Base-by-base conservation (phyloP, 352 stramenopile genomes). In the Pilasporangium apinafurcum region DNA sequence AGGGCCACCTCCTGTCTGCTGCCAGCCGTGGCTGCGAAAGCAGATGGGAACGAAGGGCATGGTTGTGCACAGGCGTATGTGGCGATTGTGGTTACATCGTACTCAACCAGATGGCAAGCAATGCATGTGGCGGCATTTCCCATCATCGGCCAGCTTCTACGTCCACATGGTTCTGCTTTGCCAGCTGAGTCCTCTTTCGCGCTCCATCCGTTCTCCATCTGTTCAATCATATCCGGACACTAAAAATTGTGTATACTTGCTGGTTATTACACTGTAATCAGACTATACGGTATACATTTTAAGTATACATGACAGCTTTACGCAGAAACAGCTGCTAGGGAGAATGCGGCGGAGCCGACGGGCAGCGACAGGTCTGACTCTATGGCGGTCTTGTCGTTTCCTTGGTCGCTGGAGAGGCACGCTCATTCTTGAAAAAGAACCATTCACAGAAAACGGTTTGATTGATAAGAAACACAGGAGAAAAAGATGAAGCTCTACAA, bases 401-500 rank as follows among this genome's bases (percentile, higher is more conserved):
- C n/a, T n/a, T n/a, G n/a, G n/a, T n/a, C n/a, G n/a, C n/a, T n/a
- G n/a, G n/a, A n/a, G n/a, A n/a, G n/a, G n/a, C n/a, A n/a, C n/a
- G n/a, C n/a, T n/a, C n/a, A n/a, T n/a, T n/a, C n/a, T n/a, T n/a
- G n/a, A n/a, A n/a, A n/a, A n/a, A n/a, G n/a, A n/a, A n/a, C n/a
- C n/a, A n/a, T n/a, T n/a, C n/a, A n/a, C n/a, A n/a, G n/a, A n/a
- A n/a, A n/a, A n/a, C n/a, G n/a, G n/a, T n/a, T n/a, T n/a, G n/a
- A n/a, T n/a, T n/a, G n/a, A n/a, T n/a, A 47, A 46, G 26, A 16
- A 28, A 34, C 37, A 34, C 12, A 22, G 22, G 10, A 24, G 14
- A 3, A 4, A 31, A 46, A 8, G 14, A 70, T 71, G 61, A 67
- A 71, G 56, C 48, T 71, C 48, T 36, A 57, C 25, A 67, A 67